Conservation (phyloP, 2,329 filamentous ascomycete genomes). For the Purpureocillium lavendulum region DNA sequence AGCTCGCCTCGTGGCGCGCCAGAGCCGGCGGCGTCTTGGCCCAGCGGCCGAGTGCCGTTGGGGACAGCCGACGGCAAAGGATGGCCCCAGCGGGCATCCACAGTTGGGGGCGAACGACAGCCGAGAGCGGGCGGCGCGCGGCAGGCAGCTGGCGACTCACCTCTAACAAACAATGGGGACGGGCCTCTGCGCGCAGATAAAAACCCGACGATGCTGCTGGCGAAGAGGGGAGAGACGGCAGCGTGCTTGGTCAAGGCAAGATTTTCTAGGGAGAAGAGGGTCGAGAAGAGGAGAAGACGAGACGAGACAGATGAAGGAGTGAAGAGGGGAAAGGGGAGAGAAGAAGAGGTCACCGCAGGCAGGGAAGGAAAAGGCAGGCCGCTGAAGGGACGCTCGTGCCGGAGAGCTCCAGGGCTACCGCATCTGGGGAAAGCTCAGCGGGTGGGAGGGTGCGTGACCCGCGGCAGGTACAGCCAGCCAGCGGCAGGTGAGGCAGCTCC, state of each 20-base stretch:
- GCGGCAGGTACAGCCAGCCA: not conserved
- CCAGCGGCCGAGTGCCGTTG: no score
- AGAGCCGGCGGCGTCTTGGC: no score
- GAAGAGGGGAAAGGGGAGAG: conserved; percentile 1
- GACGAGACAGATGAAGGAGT: conserved; percentile 3
- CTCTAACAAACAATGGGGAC: conserved; percentile 1
- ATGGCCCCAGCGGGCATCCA: no score
- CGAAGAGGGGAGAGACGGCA: no score
- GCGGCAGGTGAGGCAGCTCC: no score
- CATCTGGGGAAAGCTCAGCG: conserved; percentile 3
- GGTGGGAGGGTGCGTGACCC: not conserved
- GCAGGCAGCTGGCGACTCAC: not conserved
- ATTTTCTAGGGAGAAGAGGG: not conserved
- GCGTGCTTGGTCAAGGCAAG: no score
- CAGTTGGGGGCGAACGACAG: no score
- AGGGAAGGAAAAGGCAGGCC: conserved; percentile 4
- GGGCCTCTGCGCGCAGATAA: not conserved
- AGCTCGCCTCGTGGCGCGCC: no score
- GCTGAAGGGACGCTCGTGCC: not conserved
- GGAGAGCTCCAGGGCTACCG: no score
- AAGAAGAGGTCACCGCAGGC: not conserved
- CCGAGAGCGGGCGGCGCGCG: not conserved
- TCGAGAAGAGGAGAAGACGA: not conserved
- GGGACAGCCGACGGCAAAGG: no score
- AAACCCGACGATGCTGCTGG: not conserved